These are phyloP conservation scores for Rhodofomes roseus DNA, from an alignment of 1,284 basidiomycete species.

Conservation along the genomic window DNA sequence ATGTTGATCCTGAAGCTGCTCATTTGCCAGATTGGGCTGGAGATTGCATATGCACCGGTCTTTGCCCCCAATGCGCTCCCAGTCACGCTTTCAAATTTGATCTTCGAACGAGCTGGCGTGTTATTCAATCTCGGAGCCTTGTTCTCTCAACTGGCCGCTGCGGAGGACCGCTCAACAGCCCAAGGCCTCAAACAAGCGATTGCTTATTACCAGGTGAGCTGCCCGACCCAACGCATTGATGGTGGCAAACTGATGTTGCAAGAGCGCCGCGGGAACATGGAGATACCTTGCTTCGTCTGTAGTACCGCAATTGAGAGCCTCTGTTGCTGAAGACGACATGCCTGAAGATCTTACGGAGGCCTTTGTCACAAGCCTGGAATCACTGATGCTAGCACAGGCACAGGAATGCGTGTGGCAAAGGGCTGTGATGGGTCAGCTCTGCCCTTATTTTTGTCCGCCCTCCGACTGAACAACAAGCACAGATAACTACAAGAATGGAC, in stretches of 20 bases:
- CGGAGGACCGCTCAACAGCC: slow-evolving; percentile 64
- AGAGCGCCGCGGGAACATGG: slow-evolving; percentile 80
- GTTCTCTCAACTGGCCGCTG: slow-evolving; percentile 68
- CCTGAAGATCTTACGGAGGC: slow-evolving; percentile 64
- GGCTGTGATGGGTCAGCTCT: slow-evolving; percentile 69
- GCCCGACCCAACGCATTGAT: background rate
- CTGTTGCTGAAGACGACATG: slow-evolving; percentile 49
- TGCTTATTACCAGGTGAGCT: slow-evolving; percentile 65
- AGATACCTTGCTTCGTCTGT: slow-evolving; percentile 59
- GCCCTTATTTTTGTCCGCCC: background rate
- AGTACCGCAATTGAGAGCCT: slow-evolving; percentile 51
- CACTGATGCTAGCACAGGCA: slow-evolving; percentile 89
- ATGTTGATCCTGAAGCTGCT: slow-evolving; percentile 2
- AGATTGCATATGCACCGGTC: slow-evolving; percentile 72
- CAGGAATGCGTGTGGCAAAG: slow-evolving; percentile 98
- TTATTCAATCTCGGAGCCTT: slow-evolving; percentile 85
- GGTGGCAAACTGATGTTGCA: background rate
- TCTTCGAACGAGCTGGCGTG: slow-evolving; percentile 74
- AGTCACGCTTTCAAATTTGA: slow-evolving; percentile 65
- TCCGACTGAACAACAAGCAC: background rate
- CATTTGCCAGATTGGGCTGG: slow-evolving; percentile 63
- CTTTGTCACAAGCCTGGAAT: slow-evolving; percentile 65
- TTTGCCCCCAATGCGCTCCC: slow-evolving; percentile 59
- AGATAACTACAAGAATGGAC: slow-evolving; percentile 77
- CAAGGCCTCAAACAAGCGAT: slow-evolving; percentile 80